phyloP scores from a whole-genome alignment of 139 green algal genomes.

The Medakamo hakoo region DNA sequence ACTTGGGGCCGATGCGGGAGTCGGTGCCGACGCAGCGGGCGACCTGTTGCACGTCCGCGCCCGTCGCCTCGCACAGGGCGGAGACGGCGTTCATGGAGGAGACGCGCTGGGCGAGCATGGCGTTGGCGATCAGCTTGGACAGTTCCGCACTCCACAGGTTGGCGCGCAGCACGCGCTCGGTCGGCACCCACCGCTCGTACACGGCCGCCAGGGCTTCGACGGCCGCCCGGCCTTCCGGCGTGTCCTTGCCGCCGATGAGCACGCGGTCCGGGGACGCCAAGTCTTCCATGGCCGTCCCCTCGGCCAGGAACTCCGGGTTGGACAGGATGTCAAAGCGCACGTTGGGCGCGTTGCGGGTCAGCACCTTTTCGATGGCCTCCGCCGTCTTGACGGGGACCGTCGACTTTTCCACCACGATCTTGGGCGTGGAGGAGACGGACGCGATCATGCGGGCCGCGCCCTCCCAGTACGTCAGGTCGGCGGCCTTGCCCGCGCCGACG shows the following conservation, averaged over 20 bases:
- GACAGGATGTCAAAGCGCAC: conserved; percentile 93
- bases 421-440: conserved; percentile 55
- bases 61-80: conserved; percentile 90
- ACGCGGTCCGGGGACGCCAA: conserved; percentile 62
- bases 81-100: conserved; percentile 98
- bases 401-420: conserved; percentile 99
- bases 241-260: conserved; percentile 72
- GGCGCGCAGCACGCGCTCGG: conserved; percentile 78
- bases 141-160: conserved; percentile 98
- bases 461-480: conserved; percentile 99
- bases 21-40: conserved; percentile 84
- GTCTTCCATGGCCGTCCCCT: conserved; percentile 79
- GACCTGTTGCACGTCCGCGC: conserved; percentile 87
- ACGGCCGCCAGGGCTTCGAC: conserved; percentile 57
- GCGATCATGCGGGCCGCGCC: conserved; percentile 87
- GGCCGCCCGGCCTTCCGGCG: conserved; percentile 44
- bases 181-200: conserved; percentile 92
- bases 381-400: conserved; percentile 99
- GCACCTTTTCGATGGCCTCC: conserved; percentile 92
- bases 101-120: conserved; percentile 96
- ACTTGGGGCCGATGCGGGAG: conserved; percentile 89
- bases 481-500: conserved; percentile 89
- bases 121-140: conserved; percentile 96
- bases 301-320: conserved; percentile 77
- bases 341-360: conserved; percentile 53